Percentiles rank a stretch among this genome's conserved stretches.
These are phyloP conservation scores for Aspergillus sp. DNA, from an alignment of 2,329 filamentous ascomycete species.

Conservation along the genomic window DNA sequence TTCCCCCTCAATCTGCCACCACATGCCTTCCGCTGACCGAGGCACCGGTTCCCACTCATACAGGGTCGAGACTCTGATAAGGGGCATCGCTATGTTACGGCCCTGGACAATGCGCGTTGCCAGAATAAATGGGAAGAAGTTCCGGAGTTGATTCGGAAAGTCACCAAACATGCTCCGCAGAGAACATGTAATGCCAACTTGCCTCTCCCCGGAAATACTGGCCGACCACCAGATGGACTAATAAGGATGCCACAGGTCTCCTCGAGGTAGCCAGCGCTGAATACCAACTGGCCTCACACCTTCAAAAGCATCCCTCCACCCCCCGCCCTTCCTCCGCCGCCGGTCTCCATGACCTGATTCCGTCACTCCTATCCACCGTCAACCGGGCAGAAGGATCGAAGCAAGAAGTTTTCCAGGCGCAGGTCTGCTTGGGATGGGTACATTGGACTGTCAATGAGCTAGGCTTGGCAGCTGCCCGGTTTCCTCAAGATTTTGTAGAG, in stretches of 20 bases:
- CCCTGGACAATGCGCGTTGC: conserved; percentile 83
- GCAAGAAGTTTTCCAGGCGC: conserved; percentile 72
- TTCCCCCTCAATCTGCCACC: conserved; percentile 5
- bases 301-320: conserved; percentile 37
- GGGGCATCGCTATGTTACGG: conserved; percentile 75
- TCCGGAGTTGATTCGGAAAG: conserved; percentile 86
- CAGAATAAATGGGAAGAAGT: conserved; percentile 84
- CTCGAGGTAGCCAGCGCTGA: conserved; percentile 70
- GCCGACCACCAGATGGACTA: conserved; percentile 18
- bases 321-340: conserved; percentile 43
- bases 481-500: conserved; percentile 65
- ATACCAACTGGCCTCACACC: conserved; percentile 61
- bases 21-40: conserved; percentile 8
- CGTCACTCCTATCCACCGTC: conserved; percentile 52
- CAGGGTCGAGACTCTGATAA: conserved; percentile 66
- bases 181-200: conserved; percentile 66
- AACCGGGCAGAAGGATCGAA: conserved; percentile 56
- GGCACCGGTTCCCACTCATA: not conserved
- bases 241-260: conserved; percentile 56
- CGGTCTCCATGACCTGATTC: conserved; percentile 45
- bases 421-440: conserved; percentile 80
- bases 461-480: conserved; percentile 57
- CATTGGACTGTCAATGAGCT: conserved; percentile 77
- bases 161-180: conserved; percentile 88
- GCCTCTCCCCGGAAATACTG: conserved; percentile 14